These are phyloP conservation scores for Sordariomycetes sp. DNA, from an alignment of 2,329 filamentous ascomycete species.

Conservation along the genomic window DNA sequence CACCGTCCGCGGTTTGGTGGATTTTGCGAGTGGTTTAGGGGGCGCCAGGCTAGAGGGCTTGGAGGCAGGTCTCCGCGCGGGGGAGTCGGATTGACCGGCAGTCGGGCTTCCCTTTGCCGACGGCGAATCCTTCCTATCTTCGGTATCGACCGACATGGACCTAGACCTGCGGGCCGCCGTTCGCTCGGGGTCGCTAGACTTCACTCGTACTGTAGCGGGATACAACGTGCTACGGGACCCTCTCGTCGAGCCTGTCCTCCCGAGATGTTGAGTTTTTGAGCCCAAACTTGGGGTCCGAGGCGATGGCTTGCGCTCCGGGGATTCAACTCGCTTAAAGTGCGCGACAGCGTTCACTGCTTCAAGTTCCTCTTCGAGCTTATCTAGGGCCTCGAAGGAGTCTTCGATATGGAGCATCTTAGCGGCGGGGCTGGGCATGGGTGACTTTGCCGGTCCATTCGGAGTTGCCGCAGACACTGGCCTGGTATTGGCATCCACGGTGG, in stretches of 20 bases:
- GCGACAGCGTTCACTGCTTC: conserved; percentile 38
- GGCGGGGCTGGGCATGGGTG: not conserved
- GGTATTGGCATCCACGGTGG: not conserved
- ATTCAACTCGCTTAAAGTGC: conserved; percentile 19
- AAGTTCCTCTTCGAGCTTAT: conserved; percentile 50
- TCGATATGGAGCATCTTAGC: conserved; percentile 30
- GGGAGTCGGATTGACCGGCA: conserved; percentile 12
- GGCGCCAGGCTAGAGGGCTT: conserved; percentile 30
- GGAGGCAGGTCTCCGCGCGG: conserved; percentile 13
- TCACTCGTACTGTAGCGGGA: conserved; percentile 29
- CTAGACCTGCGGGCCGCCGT: conserved; percentile 29
- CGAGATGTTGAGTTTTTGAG: not conserved
- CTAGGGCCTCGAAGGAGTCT: conserved; percentile 52
- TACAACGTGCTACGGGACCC: conserved; percentile 19
- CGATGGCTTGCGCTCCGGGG: conserved; percentile 12
- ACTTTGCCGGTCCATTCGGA: conserved; percentile 1
- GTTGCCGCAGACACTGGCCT: not conserved
- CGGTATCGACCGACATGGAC: conserved; percentile 13
- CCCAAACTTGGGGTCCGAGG: not conserved
- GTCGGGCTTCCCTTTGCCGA: conserved; percentile 10
- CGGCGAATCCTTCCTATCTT: not conserved
- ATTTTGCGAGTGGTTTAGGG: conserved; percentile 36
- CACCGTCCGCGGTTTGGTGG: conserved; percentile 41
- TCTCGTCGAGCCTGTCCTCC: conserved; percentile 10
- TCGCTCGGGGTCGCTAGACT: conserved; percentile 23